These are phyloP conservation scores for Colletotrichum somersetense DNA, from an alignment of 2,329 filamentous ascomycete genomes.

Conservation along the genomic window DNA sequence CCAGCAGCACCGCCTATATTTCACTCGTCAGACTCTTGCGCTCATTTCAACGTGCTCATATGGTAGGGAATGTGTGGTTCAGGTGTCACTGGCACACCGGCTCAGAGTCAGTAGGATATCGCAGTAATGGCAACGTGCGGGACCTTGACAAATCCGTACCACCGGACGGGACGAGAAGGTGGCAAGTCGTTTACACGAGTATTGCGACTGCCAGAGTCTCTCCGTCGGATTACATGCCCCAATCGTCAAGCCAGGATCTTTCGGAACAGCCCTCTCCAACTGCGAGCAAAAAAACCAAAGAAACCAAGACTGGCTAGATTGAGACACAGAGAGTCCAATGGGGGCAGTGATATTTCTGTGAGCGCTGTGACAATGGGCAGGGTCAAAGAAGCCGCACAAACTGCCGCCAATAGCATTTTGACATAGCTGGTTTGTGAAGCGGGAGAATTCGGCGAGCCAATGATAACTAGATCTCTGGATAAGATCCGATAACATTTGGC, in stretches of 20 bases:
- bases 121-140: constrained; percentile 28
- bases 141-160: constrained; percentile 27
- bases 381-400: constrained; percentile 21
- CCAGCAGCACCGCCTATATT: constrained; percentile 46
- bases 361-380: background rate
- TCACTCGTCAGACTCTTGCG: constrained; percentile 37
- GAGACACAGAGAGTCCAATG: background rate
- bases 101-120: constrained; percentile 37
- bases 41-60: constrained; percentile 13
- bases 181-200: background rate
- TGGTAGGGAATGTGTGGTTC: background rate
- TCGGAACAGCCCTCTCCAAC: background rate
- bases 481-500: constrained; percentile 13
- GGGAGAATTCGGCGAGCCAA: constrained; percentile 30
- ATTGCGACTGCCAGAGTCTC: background rate
- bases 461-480: constrained; percentile 11
- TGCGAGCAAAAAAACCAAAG: background rate
- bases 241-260: background rate
- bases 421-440: constrained; percentile 1
- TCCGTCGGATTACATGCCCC: background rate
- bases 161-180: constrained; percentile 3
- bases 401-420: constrained; percentile 28
- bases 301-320: background rate
- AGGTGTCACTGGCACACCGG: constrained; percentile 38
- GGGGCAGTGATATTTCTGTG: background rate